Conservation (phyloP, 2,329 filamentous ascomycete genomes). For the Balansia obtecta region DNA sequence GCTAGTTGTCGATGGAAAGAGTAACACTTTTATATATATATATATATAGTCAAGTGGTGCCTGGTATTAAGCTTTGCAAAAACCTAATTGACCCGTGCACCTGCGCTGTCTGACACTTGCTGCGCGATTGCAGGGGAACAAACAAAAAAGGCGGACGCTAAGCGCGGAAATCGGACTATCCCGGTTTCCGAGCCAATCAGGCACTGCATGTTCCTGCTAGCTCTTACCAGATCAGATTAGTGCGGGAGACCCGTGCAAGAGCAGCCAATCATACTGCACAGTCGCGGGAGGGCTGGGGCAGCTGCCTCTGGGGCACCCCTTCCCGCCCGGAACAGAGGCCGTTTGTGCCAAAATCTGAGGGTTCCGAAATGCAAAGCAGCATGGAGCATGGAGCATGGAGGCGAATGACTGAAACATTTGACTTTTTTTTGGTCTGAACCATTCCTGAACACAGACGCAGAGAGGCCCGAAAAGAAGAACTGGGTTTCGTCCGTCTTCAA, state of each 20-base stretch:
- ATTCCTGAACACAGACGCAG: background rate
- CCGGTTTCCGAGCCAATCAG: background rate
- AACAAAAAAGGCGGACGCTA: background rate
- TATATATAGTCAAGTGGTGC: background rate
- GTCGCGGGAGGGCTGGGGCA: background rate
- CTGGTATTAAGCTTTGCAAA: background rate
- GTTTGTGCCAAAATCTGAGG: background rate
- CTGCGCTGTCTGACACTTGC: no score
- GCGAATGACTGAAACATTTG: background rate
- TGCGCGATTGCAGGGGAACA: background rate
- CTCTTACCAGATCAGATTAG: background rate
- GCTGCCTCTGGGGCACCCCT: background rate
- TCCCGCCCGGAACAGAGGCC: background rate
- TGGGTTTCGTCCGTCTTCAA: no score
- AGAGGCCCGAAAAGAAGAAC: no score
- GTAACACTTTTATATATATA: no score
- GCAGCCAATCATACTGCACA: background rate
- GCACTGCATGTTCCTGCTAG: background rate
- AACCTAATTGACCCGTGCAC: background rate
- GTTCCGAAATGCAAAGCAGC: background rate
- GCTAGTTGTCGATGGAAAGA: no score
- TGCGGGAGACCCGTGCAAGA: background rate
- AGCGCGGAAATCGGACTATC: background rate
- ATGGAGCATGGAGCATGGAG: background rate
- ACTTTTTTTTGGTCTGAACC: background rate